Evolutionary conservation across 352 stramenopile species (phyloP), one percentile per base, ranked within the genome.

Genomic region (Thraustotheca clavata): DNA sequence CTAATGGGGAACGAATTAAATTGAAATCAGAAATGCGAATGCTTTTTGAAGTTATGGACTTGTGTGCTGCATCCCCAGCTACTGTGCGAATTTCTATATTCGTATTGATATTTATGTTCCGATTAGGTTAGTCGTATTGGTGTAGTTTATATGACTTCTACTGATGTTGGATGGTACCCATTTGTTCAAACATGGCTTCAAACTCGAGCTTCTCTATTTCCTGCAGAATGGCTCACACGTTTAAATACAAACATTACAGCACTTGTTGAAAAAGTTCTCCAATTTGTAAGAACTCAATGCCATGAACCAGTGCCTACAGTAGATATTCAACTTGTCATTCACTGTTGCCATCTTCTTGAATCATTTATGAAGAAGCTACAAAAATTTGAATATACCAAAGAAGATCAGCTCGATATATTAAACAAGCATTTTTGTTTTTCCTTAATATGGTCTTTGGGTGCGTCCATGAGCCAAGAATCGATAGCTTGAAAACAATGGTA

Each of bases 31-130:
- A 96, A 60, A 97, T 97, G 86, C 94, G 96, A 63, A 96, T 96
- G 83, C 73, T 98, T 5, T 97, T 98, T 48, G 91, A 98, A 49
- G 88, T 97, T 7, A 95, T 96, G 81, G 91, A 98, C 71, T 74
- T 98, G 4, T 84, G 81, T 0, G 89, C 94, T 6, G 91, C 91
- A 6, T 97, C 87, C 11, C 91, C 91, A 11, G 91, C 91, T 0
- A 98, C 91, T 0, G 90, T 91, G 52, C 3, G 2, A 26, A n/a
- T 75, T 22, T 67, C 27, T 61, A 41, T 63, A 29, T 72, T 55
- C 22, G 72, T 73, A 34, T 74, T 79, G 34, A 35, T 79, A 3
- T 78, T 74, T 52, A 80, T 76, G 8, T 0, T 9, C 12, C 9
- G 5, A 3, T 54, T 41, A 62, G 55, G 63, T 90, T 20, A 87